Percentiles rank a stretch among this genome's conserved stretches.
Evolutionary conservation across 768 basidiomycete genomes (phyloP).

Genomic region (Paxillus involutus): DNA sequence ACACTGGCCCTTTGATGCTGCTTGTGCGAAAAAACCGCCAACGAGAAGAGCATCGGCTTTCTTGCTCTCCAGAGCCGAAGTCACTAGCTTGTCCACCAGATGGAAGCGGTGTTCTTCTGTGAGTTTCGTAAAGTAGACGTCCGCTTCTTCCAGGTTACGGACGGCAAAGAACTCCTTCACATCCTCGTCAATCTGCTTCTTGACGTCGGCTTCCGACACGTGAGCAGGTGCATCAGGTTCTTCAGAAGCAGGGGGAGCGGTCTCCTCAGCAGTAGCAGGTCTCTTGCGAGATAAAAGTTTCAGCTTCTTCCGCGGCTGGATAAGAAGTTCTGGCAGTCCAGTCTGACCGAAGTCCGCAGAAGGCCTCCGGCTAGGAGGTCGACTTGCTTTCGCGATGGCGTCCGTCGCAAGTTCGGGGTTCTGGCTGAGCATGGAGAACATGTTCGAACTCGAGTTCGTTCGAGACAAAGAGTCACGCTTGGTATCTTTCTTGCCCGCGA

Average conservation of each 20-base stretch:
- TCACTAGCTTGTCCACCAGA: slow-evolving; percentile 76
- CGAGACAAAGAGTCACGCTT: slow-evolving; percentile 78
- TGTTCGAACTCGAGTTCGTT: slow-evolving; percentile 77
- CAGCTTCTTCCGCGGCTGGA: slow-evolving; percentile 61
- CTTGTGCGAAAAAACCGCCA: slow-evolving; percentile 68
- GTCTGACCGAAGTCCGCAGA: slow-evolving; percentile 49
- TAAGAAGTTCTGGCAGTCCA: slow-evolving; percentile 44
- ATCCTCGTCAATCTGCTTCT: slow-evolving; percentile 79
- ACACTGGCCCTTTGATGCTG: slow-evolving; percentile 59
- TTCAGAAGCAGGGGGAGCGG: slow-evolving; percentile 45
- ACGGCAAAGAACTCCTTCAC: slow-evolving; percentile 84
- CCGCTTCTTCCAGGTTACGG: slow-evolving; percentile 84
- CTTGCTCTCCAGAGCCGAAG: slow-evolving; percentile 77
- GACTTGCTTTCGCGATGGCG: slow-evolving; percentile 49
- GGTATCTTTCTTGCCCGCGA: slow-evolving; percentile 66
- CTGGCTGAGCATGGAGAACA: slow-evolving; percentile 84
- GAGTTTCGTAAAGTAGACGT: slow-evolving; percentile 78
- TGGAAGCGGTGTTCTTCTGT: slow-evolving; percentile 59
- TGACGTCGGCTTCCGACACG: slow-evolving; percentile 68
- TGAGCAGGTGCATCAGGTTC: slow-evolving; percentile 45
- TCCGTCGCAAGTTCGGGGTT: slow-evolving; percentile 57
- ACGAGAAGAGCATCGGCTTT: slow-evolving; percentile 78
- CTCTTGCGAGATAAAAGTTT: slow-evolving; percentile 76
- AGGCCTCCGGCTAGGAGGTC: slow-evolving; percentile 49
- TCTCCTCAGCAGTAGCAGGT: slow-evolving; percentile 44